Conservation (phyloP, 805 yeast species). For the Nadsonia fulvescens region DNA sequence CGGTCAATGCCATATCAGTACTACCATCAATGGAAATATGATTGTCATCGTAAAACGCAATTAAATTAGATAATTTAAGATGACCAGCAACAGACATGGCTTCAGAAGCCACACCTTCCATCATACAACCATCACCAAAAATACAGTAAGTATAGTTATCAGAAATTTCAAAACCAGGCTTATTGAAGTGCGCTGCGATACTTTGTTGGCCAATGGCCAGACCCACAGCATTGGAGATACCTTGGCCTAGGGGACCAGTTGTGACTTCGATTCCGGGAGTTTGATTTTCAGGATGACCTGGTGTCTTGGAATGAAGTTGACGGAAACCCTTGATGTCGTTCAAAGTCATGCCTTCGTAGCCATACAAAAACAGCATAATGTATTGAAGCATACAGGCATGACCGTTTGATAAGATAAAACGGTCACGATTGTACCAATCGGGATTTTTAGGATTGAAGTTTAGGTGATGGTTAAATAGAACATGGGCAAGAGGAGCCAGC, state of each 20-base stretch:
- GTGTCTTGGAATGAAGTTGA: conserved; percentile 76
- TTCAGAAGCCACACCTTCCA: conserved; percentile 95
- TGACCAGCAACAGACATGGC: conserved; percentile 94
- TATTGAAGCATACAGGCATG: conserved; percentile 87
- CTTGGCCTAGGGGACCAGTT: conserved; percentile 98
- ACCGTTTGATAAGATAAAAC: conserved; percentile 89
- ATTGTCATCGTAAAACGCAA: conserved; percentile 93
- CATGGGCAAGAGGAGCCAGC: conserved; percentile 88
- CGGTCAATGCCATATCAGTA: conserved; percentile 81
- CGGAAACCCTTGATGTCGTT: conserved; percentile 84
- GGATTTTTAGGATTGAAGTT: conserved; percentile 82
- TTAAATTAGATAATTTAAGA: conserved; percentile 78
- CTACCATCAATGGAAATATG: conserved; percentile 91
- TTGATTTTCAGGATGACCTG: conserved; percentile 94
- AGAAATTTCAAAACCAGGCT: conserved; percentile 56
- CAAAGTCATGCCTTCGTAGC: conserved; percentile 54
- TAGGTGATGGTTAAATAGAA: conserved; percentile 54
- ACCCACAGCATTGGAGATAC: conserved; percentile 92
- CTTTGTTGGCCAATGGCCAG: conserved; percentile 87
- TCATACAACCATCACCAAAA: conserved; percentile 94
- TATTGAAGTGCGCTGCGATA: conserved; percentile 84
- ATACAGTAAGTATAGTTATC: conserved; percentile 63
- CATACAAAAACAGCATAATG: conserved; percentile 66
- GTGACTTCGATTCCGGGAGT: conserved; percentile 91
- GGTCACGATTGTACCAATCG: conserved; percentile 82